Evolutionary conservation across 2,329 filamentous ascomycete species (phyloP).

Genomic region (Didymosphaeria variabile): DNA sequence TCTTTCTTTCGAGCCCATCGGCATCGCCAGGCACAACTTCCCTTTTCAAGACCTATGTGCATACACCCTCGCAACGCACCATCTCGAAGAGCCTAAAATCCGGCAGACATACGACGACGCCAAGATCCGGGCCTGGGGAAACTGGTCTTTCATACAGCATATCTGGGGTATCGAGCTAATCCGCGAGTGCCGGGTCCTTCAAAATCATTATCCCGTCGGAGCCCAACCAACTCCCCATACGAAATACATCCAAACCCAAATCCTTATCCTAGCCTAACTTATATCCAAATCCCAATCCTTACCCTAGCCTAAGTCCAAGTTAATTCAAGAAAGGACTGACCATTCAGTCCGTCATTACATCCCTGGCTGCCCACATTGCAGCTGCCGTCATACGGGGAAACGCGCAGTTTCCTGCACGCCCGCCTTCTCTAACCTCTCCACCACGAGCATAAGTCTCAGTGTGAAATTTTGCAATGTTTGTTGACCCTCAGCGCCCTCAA

Average conservation of each 20-base stretch:
- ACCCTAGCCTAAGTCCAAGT: neutral
- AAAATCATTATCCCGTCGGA: neutral
- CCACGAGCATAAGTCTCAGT: slow-evolving; percentile 62
- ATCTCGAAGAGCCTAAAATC: neutral
- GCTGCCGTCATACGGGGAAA: neutral
- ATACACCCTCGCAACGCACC: too few species aligned
- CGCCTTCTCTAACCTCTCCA: slow-evolving; percentile 54
- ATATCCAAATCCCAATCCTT: neutral
- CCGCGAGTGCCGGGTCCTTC: neutral
- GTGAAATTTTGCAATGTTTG: slow-evolving; percentile 61
- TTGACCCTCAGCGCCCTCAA: slow-evolving; percentile 58
- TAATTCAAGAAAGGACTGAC: neutral
- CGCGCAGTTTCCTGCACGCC: slow-evolving; percentile 12
- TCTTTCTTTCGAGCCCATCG: too few species aligned
- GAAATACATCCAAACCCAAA: neutral
- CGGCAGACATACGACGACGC: neutral
- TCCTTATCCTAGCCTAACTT: too few species aligned
- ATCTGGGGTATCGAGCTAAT: neutral
- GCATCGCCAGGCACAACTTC: too few species aligned
- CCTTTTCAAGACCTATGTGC: too few species aligned
- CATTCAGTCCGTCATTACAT: too few species aligned
- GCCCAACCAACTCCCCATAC: slow-evolving; percentile 10
- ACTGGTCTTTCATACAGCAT: neutral
- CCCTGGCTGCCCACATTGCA: too few species aligned
- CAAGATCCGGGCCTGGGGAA: neutral